Conservation (phyloP, 2,329 filamentous ascomycete genomes). For the Verticillium albo-atrum region DNA sequence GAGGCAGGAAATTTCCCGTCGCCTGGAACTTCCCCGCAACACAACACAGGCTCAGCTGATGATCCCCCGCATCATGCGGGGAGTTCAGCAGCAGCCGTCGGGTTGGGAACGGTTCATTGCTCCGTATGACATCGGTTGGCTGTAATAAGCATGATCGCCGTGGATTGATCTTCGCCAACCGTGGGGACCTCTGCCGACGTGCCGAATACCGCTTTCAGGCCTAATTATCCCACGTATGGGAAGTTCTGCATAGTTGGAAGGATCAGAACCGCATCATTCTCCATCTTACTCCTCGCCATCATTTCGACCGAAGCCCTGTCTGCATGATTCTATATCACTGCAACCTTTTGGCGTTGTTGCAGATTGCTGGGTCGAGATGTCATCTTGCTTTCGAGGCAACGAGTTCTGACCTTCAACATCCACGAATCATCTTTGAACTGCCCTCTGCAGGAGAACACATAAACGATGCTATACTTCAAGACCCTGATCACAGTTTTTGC, state of each 20-base stretch:
- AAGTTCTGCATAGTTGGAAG: neutral
- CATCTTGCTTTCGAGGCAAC: too few relatives aligned
- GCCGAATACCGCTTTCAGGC: neutral
- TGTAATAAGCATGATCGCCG: neutral
- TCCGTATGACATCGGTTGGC: neutral
- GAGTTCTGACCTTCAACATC: too few relatives aligned
- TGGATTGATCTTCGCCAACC: neutral
- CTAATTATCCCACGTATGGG: neutral
- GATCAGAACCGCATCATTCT: neutral
- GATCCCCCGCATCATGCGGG: neutral
- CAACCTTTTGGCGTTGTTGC: too few relatives aligned
- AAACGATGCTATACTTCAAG: too few relatives aligned
- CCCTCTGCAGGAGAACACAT: too few relatives aligned
- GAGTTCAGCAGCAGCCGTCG: neutral
- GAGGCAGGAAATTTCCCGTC: too few relatives aligned
- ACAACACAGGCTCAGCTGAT: neutral
- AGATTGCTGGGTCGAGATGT: too few relatives aligned
- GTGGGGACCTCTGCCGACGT: neutral
- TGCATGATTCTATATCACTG: neutral
- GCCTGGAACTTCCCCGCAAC: neutral
- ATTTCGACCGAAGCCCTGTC: neutral
- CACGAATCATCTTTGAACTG: too few relatives aligned
- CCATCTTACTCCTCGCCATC: neutral
- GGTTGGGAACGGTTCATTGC: neutral
- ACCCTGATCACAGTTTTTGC: neutral